phyloP scores from a whole-genome alignment of 179 eudicot genomes.

The Beta lomatogona region DNA sequence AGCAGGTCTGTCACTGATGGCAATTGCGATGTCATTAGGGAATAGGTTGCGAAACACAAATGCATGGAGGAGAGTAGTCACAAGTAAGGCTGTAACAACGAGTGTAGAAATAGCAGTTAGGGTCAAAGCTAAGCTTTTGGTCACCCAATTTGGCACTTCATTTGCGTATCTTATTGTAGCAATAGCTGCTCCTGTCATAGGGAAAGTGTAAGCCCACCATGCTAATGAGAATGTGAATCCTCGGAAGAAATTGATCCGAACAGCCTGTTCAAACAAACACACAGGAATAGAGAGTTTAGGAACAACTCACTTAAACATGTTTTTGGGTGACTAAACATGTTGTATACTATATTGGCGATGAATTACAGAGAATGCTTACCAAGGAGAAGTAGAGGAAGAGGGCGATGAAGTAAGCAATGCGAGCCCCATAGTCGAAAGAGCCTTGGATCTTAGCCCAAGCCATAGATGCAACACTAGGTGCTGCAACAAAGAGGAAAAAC shows the following conservation, averaged over 20 bases:
- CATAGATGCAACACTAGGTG: slow-evolving; percentile 94
- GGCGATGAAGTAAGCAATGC: slow-evolving; percentile 79
- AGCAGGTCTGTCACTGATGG: slow-evolving; percentile 65
- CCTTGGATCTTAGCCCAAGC: slow-evolving; percentile 93
- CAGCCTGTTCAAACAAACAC: slow-evolving; percentile 48
- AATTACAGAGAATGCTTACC: slow-evolving; percentile 41
- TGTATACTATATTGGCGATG: too few relatives aligned
- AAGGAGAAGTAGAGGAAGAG: slow-evolving; percentile 87
- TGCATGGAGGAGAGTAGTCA: slow-evolving; percentile 67
- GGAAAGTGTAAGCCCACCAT: slow-evolving; percentile 99
- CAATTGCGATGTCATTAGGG: slow-evolving; percentile 88
- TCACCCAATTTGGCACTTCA: slow-evolving; percentile 52
- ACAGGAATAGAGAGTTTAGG: slow-evolving; percentile 1
- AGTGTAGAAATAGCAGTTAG: slow-evolving; percentile 56
- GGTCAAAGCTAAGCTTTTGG: slow-evolving; percentile 43
- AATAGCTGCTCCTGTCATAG: slow-evolving; percentile 90
- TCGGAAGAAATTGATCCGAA: slow-evolving; percentile 82
- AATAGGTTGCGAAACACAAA: slow-evolving; percentile 65
- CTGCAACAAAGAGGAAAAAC: slow-evolving; percentile 90
- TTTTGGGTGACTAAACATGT: too few relatives aligned
- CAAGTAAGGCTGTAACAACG: slow-evolving; percentile 51
- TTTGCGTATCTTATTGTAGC: slow-evolving; percentile 69
- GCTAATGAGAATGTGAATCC: slow-evolving; percentile 93
- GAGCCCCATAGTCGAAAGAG: slow-evolving; percentile 68
- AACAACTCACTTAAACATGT: not conserved